Percentiles rank a stretch among this genome's conserved stretches.
Evolutionary conservation across 805 yeast species (phyloP).

Genomic region (Kuraishia hungarica): DNA sequence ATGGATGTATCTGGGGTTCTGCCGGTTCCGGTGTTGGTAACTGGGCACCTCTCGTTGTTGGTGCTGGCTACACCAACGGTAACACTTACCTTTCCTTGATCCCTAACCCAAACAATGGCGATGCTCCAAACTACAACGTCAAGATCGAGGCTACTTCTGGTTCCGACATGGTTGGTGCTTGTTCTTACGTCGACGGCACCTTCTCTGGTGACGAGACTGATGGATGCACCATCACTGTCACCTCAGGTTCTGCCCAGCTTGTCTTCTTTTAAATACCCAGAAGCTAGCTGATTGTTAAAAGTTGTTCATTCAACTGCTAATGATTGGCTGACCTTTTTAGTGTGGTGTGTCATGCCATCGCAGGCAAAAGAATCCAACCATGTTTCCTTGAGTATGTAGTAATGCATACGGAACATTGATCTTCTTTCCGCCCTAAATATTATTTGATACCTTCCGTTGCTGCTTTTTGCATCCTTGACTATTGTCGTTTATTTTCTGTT

Average conservation of each 20-base stretch:
- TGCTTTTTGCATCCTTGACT: not conserved
- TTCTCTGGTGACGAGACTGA: constrained; percentile 53
- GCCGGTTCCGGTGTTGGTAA: constrained; percentile 78
- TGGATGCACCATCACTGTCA: constrained; percentile 66
- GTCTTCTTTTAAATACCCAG: constrained; percentile 16
- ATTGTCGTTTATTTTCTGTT: not conserved
- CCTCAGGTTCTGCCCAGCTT: constrained; percentile 24
- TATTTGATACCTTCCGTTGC: not conserved
- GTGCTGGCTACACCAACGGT: constrained; percentile 77
- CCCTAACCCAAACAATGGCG: constrained; percentile 87
- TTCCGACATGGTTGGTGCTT: constrained; percentile 27
- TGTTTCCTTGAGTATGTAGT: not conserved
- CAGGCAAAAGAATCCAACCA: not conserved
- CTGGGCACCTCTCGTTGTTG: constrained; percentile 96
- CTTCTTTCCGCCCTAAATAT: not conserved
- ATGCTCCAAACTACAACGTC: constrained; percentile 49
- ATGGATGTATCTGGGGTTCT: constrained; percentile 94
- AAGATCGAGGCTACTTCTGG: constrained; percentile 31
- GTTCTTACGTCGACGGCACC: constrained; percentile 32
- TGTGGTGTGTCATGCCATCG: not conserved
- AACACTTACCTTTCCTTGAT: constrained; percentile 80
- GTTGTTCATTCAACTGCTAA: not conserved
- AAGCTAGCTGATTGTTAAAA: not conserved
- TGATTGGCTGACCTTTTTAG: not conserved
- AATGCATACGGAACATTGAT: not conserved